Percentiles rank a stretch among this genome's conserved stretches.
Evolutionary conservation across 371 early-diverging fungal genomes (phyloP).

Genomic region (Haplosporangium sp.): DNA sequence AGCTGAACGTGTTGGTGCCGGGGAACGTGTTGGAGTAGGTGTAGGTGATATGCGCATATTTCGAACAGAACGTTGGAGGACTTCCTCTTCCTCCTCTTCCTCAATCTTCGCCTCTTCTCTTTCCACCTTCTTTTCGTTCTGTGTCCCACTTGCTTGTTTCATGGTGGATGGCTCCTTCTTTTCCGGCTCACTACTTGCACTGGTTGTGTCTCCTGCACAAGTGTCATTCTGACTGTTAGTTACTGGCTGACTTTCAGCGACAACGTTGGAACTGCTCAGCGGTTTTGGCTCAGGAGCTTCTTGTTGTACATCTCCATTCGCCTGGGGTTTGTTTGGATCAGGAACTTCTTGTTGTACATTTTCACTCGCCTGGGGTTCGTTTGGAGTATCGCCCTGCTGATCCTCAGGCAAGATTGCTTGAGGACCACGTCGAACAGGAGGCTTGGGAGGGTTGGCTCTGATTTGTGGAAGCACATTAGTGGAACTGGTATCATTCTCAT

Average conservation of each 20-base stretch:
- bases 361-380: background rate
- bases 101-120: background rate
- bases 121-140: background rate
- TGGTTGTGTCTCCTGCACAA: background rate
- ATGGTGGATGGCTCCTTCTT: background rate
- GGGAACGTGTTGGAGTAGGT: constrained; percentile 2
- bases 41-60: constrained; percentile 14
- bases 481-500: constrained; percentile 23
- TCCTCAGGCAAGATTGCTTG: constrained; percentile 45
- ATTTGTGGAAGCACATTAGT: constrained; percentile 42
- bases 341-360: background rate
- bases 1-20: background rate
- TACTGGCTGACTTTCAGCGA: background rate
- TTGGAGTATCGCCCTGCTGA: constrained; percentile 14
- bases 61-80: constrained; percentile 24
- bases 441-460: constrained; percentile 41
- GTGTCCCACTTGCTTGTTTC: background rate
- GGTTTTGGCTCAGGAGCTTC: background rate
- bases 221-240: background rate
- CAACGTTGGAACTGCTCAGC: background rate
- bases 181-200: background rate
- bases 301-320: background rate
- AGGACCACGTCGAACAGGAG: constrained; percentile 28
- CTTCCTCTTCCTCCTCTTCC: constrained; percentile 50
- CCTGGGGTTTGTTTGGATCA: background rate